These are phyloP conservation scores for Thelonectria discophora DNA, from an alignment of 2,329 filamentous ascomycete species.

Conservation along the genomic window DNA sequence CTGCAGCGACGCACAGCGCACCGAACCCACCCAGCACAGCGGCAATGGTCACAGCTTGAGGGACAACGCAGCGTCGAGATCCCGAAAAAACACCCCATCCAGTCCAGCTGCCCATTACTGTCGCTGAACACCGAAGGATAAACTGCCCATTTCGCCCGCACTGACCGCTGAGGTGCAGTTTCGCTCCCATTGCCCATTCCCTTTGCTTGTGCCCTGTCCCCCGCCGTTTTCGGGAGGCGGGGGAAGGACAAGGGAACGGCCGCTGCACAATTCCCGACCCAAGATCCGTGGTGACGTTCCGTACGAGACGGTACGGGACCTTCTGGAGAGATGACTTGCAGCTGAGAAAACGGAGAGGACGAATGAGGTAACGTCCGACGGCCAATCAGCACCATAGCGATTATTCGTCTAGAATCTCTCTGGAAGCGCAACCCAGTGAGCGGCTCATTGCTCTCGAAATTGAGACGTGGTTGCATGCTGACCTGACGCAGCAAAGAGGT, in stretches of 20 bases:
- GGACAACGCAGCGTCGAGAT: slow-evolving; percentile 14
- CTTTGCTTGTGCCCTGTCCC: slow-evolving; percentile 3
- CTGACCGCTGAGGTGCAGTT: slow-evolving; percentile 14
- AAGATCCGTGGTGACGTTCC: neutral
- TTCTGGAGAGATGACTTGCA: slow-evolving; percentile 10
- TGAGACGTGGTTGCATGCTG: neutral
- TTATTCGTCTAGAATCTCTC: slow-evolving; percentile 12
- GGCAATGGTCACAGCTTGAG: neutral
- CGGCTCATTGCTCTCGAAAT: neutral
- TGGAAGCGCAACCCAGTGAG: slow-evolving; percentile 5
- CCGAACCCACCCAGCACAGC: neutral
- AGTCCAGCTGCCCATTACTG: neutral
- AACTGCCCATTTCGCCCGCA: slow-evolving; percentile 15
- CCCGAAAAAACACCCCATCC: slow-evolving; percentile 20
- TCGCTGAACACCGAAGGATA: slow-evolving; percentile 17
- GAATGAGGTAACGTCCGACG: neutral
- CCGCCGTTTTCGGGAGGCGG: neutral
- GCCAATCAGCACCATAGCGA: slow-evolving; percentile 7
- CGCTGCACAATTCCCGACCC: neutral
- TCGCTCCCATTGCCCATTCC: slow-evolving; percentile 1
- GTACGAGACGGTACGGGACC: slow-evolving; percentile 3
- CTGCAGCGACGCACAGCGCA: slow-evolving; percentile 10
- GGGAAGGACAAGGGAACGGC: neutral
- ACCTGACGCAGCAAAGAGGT: no score
- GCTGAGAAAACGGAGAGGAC: neutral